Conservation (phyloP, 2,329 filamentous ascomycete species). For the Westerdykella sp. region DNA sequence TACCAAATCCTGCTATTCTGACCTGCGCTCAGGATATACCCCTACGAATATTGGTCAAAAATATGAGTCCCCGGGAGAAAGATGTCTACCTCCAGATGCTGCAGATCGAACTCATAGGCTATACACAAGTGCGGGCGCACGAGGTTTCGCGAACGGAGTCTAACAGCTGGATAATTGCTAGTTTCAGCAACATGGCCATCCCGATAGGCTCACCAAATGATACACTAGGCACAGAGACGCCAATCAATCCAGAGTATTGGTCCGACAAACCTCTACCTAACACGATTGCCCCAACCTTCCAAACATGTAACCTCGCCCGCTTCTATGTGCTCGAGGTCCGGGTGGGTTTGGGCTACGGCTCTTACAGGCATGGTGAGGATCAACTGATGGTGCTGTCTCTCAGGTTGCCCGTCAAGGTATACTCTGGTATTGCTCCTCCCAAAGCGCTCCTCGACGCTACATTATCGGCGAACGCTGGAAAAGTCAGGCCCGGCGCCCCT, state of each 20-base stretch:
- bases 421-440: constrained; percentile 80
- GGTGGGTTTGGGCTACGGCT: constrained; percentile 70
- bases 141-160: constrained; percentile 64
- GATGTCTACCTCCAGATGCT: constrained; percentile 70
- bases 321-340: constrained; percentile 78
- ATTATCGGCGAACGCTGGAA: constrained; percentile 24
- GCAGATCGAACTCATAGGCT: constrained; percentile 74
- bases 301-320: constrained; percentile 79
- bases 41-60: constrained; percentile 71
- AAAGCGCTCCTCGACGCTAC: constrained; percentile 66
- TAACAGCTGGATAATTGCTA: constrained; percentile 69
- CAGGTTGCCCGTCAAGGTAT: constrained; percentile 72
- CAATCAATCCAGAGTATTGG: constrained; percentile 70
- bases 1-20: constrained; percentile 81
- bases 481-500: constrained; percentile 12
- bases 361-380: constrained; percentile 49
- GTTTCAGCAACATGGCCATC: constrained; percentile 64
- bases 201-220: constrained; percentile 56
- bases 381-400: constrained; percentile 75
- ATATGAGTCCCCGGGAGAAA: constrained; percentile 62
- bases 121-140: constrained; percentile 73
- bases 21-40: constrained; percentile 86
- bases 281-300: constrained; percentile 79
- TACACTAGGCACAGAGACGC: constrained; percentile 59
- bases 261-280: constrained; percentile 66